Evolutionary conservation across 2,329 filamentous ascomycete species (phyloP).

Genomic region (Monosporascus sp.): DNA sequence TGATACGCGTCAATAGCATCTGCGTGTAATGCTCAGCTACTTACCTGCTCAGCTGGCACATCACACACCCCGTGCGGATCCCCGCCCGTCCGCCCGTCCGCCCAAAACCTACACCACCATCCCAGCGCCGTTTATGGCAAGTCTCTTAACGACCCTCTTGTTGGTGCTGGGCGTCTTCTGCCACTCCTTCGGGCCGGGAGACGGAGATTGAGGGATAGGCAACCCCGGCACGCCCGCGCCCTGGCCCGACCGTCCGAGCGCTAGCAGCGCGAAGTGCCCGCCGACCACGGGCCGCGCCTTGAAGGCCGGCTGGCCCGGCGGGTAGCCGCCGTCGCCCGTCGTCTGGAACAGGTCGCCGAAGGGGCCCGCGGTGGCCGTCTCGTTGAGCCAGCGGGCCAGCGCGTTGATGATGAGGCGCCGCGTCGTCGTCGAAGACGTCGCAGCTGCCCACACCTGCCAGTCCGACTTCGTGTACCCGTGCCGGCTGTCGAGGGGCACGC

Average conservation of each 20-base stretch:
- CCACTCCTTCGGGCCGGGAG: too few relatives aligned
- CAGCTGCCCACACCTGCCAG: slow-evolving; percentile 70
- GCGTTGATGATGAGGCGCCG: slow-evolving; percentile 57
- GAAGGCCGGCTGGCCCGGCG: slow-evolving; percentile 51
- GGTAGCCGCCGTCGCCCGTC: slow-evolving; percentile 49
- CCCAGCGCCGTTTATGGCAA: too few relatives aligned
- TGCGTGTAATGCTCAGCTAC: too few relatives aligned
- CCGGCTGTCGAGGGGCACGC: slow-evolving; percentile 63
- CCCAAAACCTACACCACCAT: too few relatives aligned
- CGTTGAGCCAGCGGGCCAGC: slow-evolving; percentile 64
- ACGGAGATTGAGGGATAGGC: too few relatives aligned
- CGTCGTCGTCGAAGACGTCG: slow-evolving; percentile 52
- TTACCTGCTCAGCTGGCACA: too few relatives aligned
- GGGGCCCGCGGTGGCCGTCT: slow-evolving; percentile 57
- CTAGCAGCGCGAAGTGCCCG: slow-evolving; percentile 65
- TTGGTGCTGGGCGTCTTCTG: too few relatives aligned
- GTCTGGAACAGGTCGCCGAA: slow-evolving; percentile 66
- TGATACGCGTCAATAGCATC: too few relatives aligned
- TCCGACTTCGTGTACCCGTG: slow-evolving; percentile 70
- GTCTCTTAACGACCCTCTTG: too few relatives aligned
- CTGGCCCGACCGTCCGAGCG: slow-evolving; percentile 35
- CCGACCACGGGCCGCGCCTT: slow-evolving; percentile 68
- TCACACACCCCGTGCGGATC: too few relatives aligned
- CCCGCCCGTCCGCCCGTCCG: too few relatives aligned
- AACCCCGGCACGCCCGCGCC: background rate